Conservation (phyloP, 2,329 filamentous ascomycete genomes). For the Aspergillus texensis region DNA sequence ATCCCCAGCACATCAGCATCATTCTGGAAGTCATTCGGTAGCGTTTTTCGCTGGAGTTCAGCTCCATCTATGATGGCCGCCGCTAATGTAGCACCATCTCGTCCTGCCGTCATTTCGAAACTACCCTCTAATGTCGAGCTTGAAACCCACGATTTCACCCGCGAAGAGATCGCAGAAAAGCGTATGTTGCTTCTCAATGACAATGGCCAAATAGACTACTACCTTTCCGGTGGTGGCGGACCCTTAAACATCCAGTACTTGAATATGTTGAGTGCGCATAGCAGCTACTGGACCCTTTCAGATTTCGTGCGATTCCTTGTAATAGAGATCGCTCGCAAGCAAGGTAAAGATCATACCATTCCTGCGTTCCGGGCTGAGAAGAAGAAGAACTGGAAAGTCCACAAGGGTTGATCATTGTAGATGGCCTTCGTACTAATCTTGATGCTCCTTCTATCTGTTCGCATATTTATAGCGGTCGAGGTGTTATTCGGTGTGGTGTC, state of each 20-base stretch:
- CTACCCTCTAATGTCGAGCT: conserved; percentile 78
- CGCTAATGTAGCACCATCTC: conserved; percentile 61
- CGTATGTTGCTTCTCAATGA: conserved; percentile 88
- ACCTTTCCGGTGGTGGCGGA: conserved; percentile 78
- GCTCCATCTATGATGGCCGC: conserved; percentile 59
- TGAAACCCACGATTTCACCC: conserved; percentile 91
- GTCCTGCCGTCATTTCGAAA: conserved; percentile 60
- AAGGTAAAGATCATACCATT: conserved; percentile 65
- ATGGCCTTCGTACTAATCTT: not conserved
- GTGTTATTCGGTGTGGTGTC: not conserved
- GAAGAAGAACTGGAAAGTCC: conserved; percentile 54
- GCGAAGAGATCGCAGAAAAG: conserved; percentile 89
- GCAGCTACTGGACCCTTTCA: conserved; percentile 84
- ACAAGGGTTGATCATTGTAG: conserved; percentile 25
- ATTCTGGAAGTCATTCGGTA: conserved; percentile 66
- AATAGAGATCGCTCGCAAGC: conserved; percentile 76
- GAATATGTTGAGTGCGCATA: conserved; percentile 95
- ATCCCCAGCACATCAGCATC: conserved; percentile 73
- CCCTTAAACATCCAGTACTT: conserved; percentile 93
- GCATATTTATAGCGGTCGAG: not conserved
- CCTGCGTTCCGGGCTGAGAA: conserved; percentile 57
- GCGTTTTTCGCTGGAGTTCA: conserved; percentile 62
- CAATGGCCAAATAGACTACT: conserved; percentile 94
- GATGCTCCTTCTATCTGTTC: not conserved
- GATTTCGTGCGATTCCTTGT: conserved; percentile 93